Evolutionary conservation across 163 green algal genomes (phyloP), one percentile per base, ranked within the genome.

Genomic region (Prototheca wickerhamii): DNA sequence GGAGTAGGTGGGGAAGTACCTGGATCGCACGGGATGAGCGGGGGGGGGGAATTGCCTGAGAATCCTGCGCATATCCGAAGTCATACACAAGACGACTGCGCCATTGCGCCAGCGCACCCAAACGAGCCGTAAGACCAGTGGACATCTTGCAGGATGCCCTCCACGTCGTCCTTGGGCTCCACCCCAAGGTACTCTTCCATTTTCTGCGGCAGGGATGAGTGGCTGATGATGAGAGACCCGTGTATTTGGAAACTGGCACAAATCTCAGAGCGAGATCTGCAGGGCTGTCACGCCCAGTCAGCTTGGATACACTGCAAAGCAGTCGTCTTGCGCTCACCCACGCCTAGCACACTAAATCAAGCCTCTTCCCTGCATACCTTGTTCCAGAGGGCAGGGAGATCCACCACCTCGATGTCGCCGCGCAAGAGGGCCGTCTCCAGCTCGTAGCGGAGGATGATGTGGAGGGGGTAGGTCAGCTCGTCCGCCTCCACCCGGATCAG

Each of bases 1-100:
- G 1, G 64, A 74, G 73, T 97, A 96, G 29, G 85, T 91, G 31
- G 88, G 87, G 74, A 97, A 97, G 76, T 97, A 97, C 4, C 85
- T 54, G 46, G 20, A 25, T 54, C 37, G 10, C 10, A 44, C 10
- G 37, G 15, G 37, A 15, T n/a, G n/a, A n/a, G n/a, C 84, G 69
- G 91, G 81, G 0, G 58, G 23, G 17, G n/a, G n/a, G n/a, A n/a
- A n/a, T n/a, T n/a, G n/a, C n/a, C n/a, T n/a, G n/a, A n/a, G n/a
- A n/a, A n/a, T 66, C 71, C 40, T 42, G 25, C 57, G 34, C 20
- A 43, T 60, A 61, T 61, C 26, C 17, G 10, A 57, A 61, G 50
- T 52, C 30, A 50, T 59, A 60, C 20, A 58, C 21, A 29, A 34
- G 6, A 68, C 26, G 51, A 29, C 10, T 26, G 40, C 20, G 7